A percentile compares a stretch with the other conserved stretches of the same genome.
Evolutionary conservation across 2,329 filamentous ascomycete species (phyloP).

Genomic region (Hymenoscyphus fructigenus): DNA sequence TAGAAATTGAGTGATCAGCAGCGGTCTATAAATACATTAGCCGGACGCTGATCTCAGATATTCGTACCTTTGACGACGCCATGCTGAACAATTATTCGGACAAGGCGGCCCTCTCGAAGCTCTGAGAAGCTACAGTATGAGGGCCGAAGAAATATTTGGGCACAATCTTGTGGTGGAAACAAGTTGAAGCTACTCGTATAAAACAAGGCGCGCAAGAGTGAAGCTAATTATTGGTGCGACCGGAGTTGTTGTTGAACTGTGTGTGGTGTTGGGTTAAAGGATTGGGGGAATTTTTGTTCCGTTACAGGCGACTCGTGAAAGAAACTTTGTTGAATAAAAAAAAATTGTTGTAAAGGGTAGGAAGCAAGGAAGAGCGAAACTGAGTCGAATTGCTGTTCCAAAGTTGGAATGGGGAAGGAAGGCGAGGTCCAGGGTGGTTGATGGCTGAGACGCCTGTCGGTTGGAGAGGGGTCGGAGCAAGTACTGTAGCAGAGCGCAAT

Average conservation of each 20-base stretch:
- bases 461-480: background rate
- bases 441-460: constrained; percentile 8
- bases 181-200: constrained; percentile 33
- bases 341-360: constrained; percentile 7
- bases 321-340: background rate
- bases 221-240: constrained; percentile 9
- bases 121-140: constrained; percentile 38
- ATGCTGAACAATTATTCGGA: constrained; percentile 44
- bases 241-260: background rate
- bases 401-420: constrained; percentile 4
- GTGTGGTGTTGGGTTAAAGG: background rate
- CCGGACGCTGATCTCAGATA: constrained; percentile 26
- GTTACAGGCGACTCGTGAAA: background rate
- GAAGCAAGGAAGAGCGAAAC: constrained; percentile 18
- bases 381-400: background rate
- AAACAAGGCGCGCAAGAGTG: constrained; percentile 27
- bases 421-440: constrained; percentile 4
- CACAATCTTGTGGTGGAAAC: constrained; percentile 24
- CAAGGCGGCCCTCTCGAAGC: constrained; percentile 37
- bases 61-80: constrained; percentile 61
- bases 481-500: background rate
- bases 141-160: constrained; percentile 30
- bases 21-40: constrained; percentile 33
- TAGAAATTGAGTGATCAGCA: constrained; percentile 34
- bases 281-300: background rate